Conservation (phyloP, 345 rosid genomes). For the Angophora floribunda region DNA sequence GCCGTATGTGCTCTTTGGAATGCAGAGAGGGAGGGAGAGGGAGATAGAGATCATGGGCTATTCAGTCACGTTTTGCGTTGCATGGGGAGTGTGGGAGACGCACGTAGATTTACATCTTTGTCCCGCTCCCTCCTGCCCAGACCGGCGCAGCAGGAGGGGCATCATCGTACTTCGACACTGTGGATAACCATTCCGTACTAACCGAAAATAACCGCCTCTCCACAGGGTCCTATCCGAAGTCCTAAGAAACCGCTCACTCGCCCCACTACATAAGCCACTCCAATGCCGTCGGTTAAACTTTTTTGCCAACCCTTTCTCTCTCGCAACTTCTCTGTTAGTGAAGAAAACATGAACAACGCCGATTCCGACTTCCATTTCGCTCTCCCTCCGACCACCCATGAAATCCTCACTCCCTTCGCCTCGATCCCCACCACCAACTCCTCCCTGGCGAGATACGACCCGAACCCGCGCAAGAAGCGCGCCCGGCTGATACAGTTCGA, state of each 20-base stretch:
- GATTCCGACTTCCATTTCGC: not conserved
- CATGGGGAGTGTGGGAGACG: not conserved
- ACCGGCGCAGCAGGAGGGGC: not conserved
- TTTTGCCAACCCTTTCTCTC: not conserved
- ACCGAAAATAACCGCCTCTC: slow-evolving; percentile 23
- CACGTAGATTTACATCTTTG: not conserved
- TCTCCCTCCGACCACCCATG: not conserved
- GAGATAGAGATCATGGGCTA: not conserved
- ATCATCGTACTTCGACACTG: not conserved
- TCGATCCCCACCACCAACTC: not conserved
- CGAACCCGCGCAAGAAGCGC: not conserved
- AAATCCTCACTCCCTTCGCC: not conserved
- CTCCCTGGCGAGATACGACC: not conserved
- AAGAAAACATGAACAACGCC: not conserved
- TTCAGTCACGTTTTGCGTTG: not conserved
- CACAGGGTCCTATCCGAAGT: not conserved
- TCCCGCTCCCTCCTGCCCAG: not conserved
- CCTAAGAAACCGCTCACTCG: slow-evolving; percentile 14
- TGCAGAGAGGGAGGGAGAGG: not conserved
- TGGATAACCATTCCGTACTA: not conserved
- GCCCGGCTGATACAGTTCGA: not conserved
- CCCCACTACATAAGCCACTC: slow-evolving; percentile 22
- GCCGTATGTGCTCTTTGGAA: not conserved
- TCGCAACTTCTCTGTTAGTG: not conserved
- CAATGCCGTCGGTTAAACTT: slow-evolving; percentile 1